Evolutionary conservation across 1,284 basidiomycete species (phyloP), one percentile per base, ranked within the genome.

Genomic region (Papiliotrema laurentii): DNA sequence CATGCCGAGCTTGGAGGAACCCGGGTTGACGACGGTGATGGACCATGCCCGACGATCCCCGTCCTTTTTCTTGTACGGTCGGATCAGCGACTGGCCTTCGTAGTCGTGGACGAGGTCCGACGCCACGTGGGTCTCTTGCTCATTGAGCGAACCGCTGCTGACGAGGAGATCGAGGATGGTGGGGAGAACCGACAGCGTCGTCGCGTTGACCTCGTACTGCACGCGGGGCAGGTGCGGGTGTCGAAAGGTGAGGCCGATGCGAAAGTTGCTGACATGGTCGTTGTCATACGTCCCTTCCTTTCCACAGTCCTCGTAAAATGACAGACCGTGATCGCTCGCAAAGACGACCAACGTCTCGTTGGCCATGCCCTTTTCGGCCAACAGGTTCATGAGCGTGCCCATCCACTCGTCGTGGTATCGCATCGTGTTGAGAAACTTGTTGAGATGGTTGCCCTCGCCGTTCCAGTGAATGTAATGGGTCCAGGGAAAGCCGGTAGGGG

Each of bases 331-430:
- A 34, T 50, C 49, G 11, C 37, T 28, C 6, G 27, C 39, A 19
- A 50, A 45, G 18, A 50, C 49, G 37, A 50, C 28, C 16, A 50
- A 38, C 4, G 49, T 50, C 43, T 50, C 43, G 22, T 50, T 50
- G 30, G 49, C 49, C n/a, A 50, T 45, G 1, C 22, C 30, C 24
- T 45, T 37, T 19, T 45, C 44, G 24, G 45, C 49, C 11, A 50
- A 38, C 36, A 38, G 18, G 26, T 26, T 11, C 7, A 50, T 37
- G 6, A 50, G 34, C 35, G 44, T 50, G 30, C 28, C 49, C 3
- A 50, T 28, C 49, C 49, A 50, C 21, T 45, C 36, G 24, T 50
- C 49, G 35, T 39, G 28, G 22, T 50, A 50, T 16, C 44, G 27
- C 14, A 50, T 40, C 5, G 49, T 45, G 22, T 50, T 45, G 22